A percentile compares a stretch with the other conserved stretches of the same genome.
These are phyloP conservation scores for Elsinoe necatrix DNA, from an alignment of 2,329 filamentous ascomycete species.

Conservation along the genomic window DNA sequence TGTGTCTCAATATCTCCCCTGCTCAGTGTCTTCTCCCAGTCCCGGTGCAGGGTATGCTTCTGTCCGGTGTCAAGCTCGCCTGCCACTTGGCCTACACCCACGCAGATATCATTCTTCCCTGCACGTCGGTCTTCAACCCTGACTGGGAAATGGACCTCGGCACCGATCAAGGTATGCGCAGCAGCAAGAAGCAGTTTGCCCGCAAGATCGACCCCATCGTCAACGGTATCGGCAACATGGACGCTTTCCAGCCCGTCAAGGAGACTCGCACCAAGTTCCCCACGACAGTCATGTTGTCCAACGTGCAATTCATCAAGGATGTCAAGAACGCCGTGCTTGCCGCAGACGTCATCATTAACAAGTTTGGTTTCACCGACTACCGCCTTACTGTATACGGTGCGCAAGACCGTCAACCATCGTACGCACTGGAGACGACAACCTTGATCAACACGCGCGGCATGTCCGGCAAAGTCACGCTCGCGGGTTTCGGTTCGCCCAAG, in stretches of 20 bases:
- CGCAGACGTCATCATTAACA: conserved; percentile 57
- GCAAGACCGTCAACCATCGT: conserved; percentile 54
- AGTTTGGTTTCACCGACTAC: conserved; percentile 58
- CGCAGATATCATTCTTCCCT: conserved; percentile 52
- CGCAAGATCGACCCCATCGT: conserved; percentile 57
- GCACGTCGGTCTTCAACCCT: conserved; percentile 54
- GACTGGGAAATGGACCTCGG: conserved; percentile 57
- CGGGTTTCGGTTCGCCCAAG: conserved; percentile 48
- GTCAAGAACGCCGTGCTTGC: conserved; percentile 57
- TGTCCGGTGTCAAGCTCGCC: conserved; percentile 34
- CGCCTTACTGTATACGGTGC: conserved; percentile 55
- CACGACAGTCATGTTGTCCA: conserved; percentile 58
- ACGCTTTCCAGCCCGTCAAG: conserved; percentile 52
- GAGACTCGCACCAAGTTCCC: conserved; percentile 51
- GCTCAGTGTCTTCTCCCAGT: conserved; percentile 35
- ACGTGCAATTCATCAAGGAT: conserved; percentile 52
- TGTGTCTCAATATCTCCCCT: conserved; percentile 25
- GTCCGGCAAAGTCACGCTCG: conserved; percentile 42
- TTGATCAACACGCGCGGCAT: conserved; percentile 50
- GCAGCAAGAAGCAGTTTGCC: conserved; percentile 49
- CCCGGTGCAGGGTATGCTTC: conserved; percentile 33
- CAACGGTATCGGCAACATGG: conserved; percentile 58
- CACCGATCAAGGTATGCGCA: conserved; percentile 48
- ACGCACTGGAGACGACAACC: conserved; percentile 51
- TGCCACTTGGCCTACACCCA: conserved; percentile 40